phyloP scores from a whole-genome alignment of 768 basidiomycete species.

The Boletellus ananiceps region DNA sequence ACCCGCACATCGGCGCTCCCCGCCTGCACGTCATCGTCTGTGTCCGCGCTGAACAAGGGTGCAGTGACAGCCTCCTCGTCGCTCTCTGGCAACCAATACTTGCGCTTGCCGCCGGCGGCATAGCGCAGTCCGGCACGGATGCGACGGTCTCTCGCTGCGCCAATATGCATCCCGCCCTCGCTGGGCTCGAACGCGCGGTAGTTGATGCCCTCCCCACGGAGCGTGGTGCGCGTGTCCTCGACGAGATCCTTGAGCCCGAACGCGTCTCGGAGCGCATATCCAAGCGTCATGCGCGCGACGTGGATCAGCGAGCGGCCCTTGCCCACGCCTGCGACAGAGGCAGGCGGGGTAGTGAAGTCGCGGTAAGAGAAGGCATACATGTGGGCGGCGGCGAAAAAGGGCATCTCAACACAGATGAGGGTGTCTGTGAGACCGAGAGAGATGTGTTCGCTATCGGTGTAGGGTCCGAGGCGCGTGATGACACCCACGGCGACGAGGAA shows the following conservation, averaged over 20 bases:
- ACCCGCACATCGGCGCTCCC: conserved; percentile 31
- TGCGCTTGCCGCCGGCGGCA: conserved; percentile 80
- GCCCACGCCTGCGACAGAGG: conserved; percentile 10
- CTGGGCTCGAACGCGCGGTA: conserved; percentile 97
- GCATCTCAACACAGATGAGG: conserved; percentile 96
- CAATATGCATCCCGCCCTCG: conserved; percentile 90
- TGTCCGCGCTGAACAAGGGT: conserved; percentile 65
- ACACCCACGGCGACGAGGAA: conserved; percentile 79
- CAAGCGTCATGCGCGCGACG: conserved; percentile 87
- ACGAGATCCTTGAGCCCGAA: conserved; percentile 84
- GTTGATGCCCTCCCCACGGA: conserved; percentile 86
- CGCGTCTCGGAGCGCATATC: conserved; percentile 82
- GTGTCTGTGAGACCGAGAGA: conserved; percentile 87
- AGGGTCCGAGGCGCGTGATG: conserved; percentile 79
- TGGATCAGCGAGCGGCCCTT: conserved; percentile 38
- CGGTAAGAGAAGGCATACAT: conserved; percentile 90
- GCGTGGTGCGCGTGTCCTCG: conserved; percentile 76
- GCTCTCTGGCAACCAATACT: conserved; percentile 92
- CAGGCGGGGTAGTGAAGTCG: conserved; percentile 65
- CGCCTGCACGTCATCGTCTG: conserved; percentile 51
- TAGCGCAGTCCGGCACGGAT: conserved; percentile 93
- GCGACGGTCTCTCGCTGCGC: conserved; percentile 76
- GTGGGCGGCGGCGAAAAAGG: conserved; percentile 92
- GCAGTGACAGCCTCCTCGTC: conserved; percentile 58
- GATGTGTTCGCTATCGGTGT: conserved; percentile 84